These are phyloP conservation scores for Sporothrix mexicana DNA, from an alignment of 2,329 filamentous ascomycete genomes.

Conservation along the genomic window DNA sequence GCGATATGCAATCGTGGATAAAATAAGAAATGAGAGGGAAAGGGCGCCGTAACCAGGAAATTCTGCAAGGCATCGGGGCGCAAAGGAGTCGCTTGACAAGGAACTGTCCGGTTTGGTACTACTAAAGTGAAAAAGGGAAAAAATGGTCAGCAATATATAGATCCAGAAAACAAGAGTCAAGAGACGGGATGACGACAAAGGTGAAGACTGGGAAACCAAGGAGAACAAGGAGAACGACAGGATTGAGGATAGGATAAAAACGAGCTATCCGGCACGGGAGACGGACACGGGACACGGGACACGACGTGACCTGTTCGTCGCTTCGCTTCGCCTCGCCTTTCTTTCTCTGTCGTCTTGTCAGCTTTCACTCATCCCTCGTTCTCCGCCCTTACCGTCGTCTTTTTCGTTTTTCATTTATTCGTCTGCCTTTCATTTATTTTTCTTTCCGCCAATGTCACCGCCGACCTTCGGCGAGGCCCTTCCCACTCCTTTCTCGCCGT, in stretches of 20 bases:
- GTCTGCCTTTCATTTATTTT: constrained; percentile 22
- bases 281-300: neutral
- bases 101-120: neutral
- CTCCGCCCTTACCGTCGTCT: neutral
- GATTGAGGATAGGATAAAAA: too few species aligned
- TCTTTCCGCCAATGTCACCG: constrained; percentile 2
- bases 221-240: too few species aligned
- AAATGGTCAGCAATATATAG: constrained; percentile 9
- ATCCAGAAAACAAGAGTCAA: neutral
- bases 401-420: neutral
- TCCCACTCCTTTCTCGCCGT: neutral
- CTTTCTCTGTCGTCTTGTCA: too few species aligned
- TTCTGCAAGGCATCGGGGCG: neutral
- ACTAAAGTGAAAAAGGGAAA: neutral
- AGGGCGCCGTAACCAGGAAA: neutral
- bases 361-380: too few species aligned
- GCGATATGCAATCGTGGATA: neutral
- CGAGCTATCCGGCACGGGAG: neutral
- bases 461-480: constrained; percentile 10
- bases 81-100: neutral
- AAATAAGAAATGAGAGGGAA: neutral
- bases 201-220: neutral
- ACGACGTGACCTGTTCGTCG: constrained; percentile 8
- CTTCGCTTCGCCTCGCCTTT: neutral
- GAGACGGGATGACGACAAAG: neutral